Evolutionary conservation across 2,329 filamentous ascomycete species (phyloP).

Genomic region (Leptographium galeiforme): DNA sequence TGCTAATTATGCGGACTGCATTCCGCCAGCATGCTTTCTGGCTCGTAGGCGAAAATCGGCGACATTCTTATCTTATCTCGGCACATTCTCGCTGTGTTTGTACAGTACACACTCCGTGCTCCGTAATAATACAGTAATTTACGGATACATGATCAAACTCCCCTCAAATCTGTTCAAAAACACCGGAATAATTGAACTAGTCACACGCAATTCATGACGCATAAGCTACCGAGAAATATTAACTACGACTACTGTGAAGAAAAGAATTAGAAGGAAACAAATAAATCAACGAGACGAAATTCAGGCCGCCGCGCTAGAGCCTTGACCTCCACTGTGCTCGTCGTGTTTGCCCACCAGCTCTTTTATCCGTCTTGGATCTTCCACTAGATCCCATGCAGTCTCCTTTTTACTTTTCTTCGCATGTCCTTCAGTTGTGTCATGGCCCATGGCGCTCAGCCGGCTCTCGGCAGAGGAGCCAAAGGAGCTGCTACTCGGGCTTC

Average conservation of each 20-base stretch:
- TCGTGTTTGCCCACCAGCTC: conserved; percentile 4
- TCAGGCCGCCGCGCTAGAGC: neutral
- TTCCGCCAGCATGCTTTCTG: too few relatives aligned
- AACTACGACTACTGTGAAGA: too few relatives aligned
- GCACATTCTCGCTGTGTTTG: neutral
- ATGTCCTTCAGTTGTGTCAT: conserved; percentile 20
- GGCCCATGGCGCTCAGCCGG: conserved; percentile 22
- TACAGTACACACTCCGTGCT: too few relatives aligned
- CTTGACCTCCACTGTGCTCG: neutral
- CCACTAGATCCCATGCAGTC: conserved; percentile 34
- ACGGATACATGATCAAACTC: too few relatives aligned
- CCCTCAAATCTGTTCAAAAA: too few relatives aligned
- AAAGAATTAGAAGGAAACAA: too few relatives aligned
- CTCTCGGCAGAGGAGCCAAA: conserved; percentile 41
- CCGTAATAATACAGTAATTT: too few relatives aligned
- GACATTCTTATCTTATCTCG: neutral
- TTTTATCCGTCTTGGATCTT: conserved; percentile 34
- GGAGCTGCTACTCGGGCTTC: conserved; percentile 32
- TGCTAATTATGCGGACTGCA: neutral
- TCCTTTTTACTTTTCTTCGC: conserved; percentile 34
- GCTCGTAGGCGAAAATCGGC: neutral
- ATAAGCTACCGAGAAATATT: too few relatives aligned
- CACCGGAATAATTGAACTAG: too few relatives aligned
- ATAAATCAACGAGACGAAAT: neutral
- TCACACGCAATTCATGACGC: too few relatives aligned